These are phyloP conservation scores for Lagenidium giganteum DNA, from an alignment of 352 stramenopile genomes.

Conservation along the genomic window DNA sequence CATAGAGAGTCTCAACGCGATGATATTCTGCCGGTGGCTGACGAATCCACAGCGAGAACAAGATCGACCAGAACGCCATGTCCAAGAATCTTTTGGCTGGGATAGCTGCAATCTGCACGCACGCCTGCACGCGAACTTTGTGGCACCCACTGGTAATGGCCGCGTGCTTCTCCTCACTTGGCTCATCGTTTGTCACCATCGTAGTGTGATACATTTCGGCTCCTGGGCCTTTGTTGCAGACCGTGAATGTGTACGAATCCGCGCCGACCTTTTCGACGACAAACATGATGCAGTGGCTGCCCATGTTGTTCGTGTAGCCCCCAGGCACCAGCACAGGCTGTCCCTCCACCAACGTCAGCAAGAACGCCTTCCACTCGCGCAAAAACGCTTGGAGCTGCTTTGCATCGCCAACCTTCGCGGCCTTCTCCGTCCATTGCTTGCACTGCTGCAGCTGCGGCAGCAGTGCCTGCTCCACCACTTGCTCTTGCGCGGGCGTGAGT, in stretches of 20 bases:
- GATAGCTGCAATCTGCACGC: conserved; percentile 62
- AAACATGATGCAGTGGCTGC: conserved; percentile 79
- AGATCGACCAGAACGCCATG: conserved; percentile 79
- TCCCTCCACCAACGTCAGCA: conserved; percentile 31
- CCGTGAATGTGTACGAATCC: conserved; percentile 66
- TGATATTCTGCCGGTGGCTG: conserved; percentile 85
- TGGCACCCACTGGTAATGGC: conserved; percentile 16
- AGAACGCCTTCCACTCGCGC: conserved; percentile 57
- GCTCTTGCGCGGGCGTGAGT: conserved; percentile 40
- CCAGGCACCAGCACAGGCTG: conserved; percentile 62
- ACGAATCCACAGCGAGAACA: conserved; percentile 84
- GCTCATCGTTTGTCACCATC: conserved; percentile 13
- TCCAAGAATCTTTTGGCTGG: conserved; percentile 61
- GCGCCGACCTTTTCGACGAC: conserved; percentile 69
- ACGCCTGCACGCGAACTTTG: conserved; percentile 81
- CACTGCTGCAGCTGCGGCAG: conserved; percentile 52
- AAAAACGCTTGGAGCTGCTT: conserved; percentile 64
- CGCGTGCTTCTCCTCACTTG: conserved; percentile 5
- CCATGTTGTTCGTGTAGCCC: conserved; percentile 69
- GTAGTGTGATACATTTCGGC: conserved; percentile 81
- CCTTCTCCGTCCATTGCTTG: conserved; percentile 48
- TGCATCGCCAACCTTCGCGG: conserved; percentile 49
- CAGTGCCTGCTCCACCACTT: conserved; percentile 38
- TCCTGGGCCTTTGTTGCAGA: conserved; percentile 86
- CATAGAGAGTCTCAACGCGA: conserved; percentile 83